Evolutionary conservation across 345 rosid genomes (phyloP), one percentile per base, ranked within the genome.

Genomic region (Kernera saxatilis): DNA sequence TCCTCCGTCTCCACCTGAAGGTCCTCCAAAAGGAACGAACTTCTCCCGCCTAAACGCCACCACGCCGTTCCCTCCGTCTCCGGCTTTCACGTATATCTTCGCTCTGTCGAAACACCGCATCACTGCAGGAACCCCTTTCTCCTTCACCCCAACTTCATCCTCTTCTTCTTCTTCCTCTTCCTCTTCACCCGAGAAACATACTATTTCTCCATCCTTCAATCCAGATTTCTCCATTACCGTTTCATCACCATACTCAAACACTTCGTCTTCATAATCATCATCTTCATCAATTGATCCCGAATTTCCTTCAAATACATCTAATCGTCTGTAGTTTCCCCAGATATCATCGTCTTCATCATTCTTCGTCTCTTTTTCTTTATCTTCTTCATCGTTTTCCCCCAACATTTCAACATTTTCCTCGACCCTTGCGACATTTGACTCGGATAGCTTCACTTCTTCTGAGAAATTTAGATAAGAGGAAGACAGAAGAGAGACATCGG

Each of bases 1-100:
- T n/a, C 97, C 96, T 56, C 97, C 97, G 64, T 93, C 94, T 15
- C 98, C 98, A 12, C 98, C 98, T 0, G 97, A 93, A 2, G 97
- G 98, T 2, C 96, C 98, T 8, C 98, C 97, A 35, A 87, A 32
- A 9, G 97, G 98, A 69, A 91, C 93, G 19, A 77, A 91, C 69
- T 89, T 93, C 71, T 93, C 96, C 5, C 94, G 77, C 13, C 97
- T 88, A 79, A 93, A 91, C 8, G 96, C 98, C 71, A 87, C 87
- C 10, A 89, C 94, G 8, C 98, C 98, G 32, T 91, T 91, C 51
- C 97, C 97, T 14, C 97, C 97, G 48, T 89, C 85, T 40, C 98
- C 98, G 0, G 97, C 90, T 77, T 83, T 93, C 5, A 78, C 96
- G 37, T 18, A 93, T 48, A 93, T 82, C 79, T 93, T 91, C 3